Base-by-base conservation (phyloP, 768 basidiomycete species). In the Suillus variegatus region DNA sequence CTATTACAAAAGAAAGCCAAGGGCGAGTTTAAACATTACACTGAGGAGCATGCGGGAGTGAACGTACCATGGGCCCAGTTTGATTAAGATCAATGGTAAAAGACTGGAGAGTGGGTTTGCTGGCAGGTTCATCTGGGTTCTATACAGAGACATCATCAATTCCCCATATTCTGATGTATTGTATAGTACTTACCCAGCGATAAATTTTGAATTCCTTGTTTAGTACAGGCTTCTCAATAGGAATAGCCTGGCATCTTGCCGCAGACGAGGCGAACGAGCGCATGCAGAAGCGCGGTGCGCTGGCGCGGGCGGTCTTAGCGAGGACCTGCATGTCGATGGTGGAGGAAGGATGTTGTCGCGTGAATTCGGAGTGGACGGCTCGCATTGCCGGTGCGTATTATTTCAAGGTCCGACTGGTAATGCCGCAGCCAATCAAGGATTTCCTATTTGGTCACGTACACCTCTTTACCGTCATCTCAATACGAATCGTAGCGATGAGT, bases 151-250 rank as follows among this genome's bases (percentile, higher is more conserved):
- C 25, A 14, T 20, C 1, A 6, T 65, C 8, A 36, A 43, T 8
- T 56, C 64, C 1, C 13, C 49, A 35, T 3, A 3, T 2, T 36
- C 0, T 16, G 40, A 6, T 1, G 16, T n/a, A 13, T 40, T 20
- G 18, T 2, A 41, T 52, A 16, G 20, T 8, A 57, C 69, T 49
- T 65, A 94, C 94, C 95, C 97, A 99, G 77, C 97, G 93, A 82
- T 99, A 99, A 69, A 99, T 95, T 85, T 96, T 93, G 85, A 99
- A 98, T 78, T 95, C 91, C 82, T 99, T 99, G 72, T 90, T 82
- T 70, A 91, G 74, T 20, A 86, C 86, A 0, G 88, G 86, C 76
- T 92, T 92, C 80, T 89, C 82, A 2, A 79, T 76, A 0, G 89
- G 86, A 3, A 86, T 84, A 28, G 85, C 76, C 68, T 76, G 72